Base-by-base conservation (phyloP, 441 rosid species). In the Lepidium campestre region DNA sequence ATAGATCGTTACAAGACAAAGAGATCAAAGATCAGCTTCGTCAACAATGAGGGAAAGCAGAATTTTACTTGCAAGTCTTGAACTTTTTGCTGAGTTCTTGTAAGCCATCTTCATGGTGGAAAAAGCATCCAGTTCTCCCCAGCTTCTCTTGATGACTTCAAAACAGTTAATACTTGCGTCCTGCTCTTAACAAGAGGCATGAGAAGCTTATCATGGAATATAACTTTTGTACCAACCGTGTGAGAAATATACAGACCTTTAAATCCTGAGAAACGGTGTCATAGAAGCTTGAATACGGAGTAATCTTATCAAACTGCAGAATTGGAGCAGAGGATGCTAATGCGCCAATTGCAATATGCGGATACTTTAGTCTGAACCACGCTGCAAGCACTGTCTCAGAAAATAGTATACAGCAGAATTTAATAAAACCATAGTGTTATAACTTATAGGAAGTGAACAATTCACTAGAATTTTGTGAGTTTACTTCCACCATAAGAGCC, bases 401-500 rank as follows among this genome's bases (percentile, higher is more conserved):
- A 59, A 48, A 23, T 10, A 7, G 17, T 23, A 59, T 19, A 62
- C 49, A 57, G 17, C 65, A 44, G 19, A 53, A 10, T 31, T 42
- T 52, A 57, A 7, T 17, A 40, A 60, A 31, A 13, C 3, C 20
- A 17, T 14, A 32, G 27, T 15, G 45, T 50, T 39, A 5, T 20
- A 29, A 40, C 2, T 29, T 29, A 29, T 49, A 27, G 19, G 27
- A 50, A 22, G 4, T 40, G 14, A 31, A 32, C 8, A 45, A 36
- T 11, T 46, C 40, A 44, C 8, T 54, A n/a, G n/a, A 9, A 29
- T 15, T 58, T 23, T 57, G 37, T 59, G 22, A 27, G 20, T 53
- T 72, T 78, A 85, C 96, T 85, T 83, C 93, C 91, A 69, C 96
- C 96, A 74, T 85, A 89, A 55, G 96, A 89, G 29, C 89, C 93